Base-by-base conservation (phyloP, 176 grass and related monocot genomes). In the Triticum dicoccoides region DNA sequence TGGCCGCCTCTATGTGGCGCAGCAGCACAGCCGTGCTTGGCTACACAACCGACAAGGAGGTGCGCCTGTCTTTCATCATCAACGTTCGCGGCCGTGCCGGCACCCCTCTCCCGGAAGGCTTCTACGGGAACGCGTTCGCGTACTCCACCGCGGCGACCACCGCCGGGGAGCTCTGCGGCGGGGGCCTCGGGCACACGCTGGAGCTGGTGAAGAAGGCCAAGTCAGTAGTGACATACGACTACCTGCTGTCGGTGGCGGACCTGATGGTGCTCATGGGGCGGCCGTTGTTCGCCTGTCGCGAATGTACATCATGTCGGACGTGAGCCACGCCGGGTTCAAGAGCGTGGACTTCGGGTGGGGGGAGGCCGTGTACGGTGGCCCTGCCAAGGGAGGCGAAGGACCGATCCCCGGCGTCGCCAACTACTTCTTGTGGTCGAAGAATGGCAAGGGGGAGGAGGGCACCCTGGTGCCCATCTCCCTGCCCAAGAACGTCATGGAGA, bases 101-200 rank as follows among this genome's bases (percentile, higher is more conserved):
- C 5, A 6, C 35, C 32, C 32, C 32, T 32, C 71, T 95, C 7
- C 93, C 93, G 1, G 69, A 76, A n/a, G 91, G 91, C 1, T 95
- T 78, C 87, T 95, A 95, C 82, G 86, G 93, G 61, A 95, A 95
- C 87, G 91, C 91, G 5, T 87, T 93, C 65, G 86, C 81, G 3
- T 93, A 88, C 82, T 76, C 91, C 13, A 2, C 85, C 1, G 93
- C 91, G 34, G 39, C 89, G 6, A 54, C 91, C 35, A 89, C 83
- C 9, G 93, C 78, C 9, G 80, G 82, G 0, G 84, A 89, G 84
- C 80, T 95, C 17, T 70, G 86, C 65, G 18, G 49, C 3, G 30
- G 52, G 39, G 85, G 85, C 33, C 63, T 93, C 24, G 86, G 88
- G 5, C 87, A 73, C 74, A 68, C 88, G 25, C 80, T 92, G 52